phyloP scores from a whole-genome alignment of 2,329 filamentous ascomycete genomes.

The Dothiorella sarmentorum region DNA sequence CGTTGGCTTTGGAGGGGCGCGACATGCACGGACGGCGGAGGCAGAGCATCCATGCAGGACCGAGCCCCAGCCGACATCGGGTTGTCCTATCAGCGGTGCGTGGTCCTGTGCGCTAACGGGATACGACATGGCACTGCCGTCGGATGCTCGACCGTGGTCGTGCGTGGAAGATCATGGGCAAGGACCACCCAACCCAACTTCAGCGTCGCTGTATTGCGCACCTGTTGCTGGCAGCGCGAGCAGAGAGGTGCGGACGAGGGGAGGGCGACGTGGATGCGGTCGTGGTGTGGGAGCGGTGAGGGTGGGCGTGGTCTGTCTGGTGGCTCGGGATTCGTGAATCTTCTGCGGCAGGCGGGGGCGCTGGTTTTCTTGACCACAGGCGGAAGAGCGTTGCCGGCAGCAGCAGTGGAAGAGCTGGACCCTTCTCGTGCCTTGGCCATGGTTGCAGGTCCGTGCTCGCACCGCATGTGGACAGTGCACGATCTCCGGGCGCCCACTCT shows the following conservation, averaged over 20 bases:
- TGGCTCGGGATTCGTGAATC: conserved; percentile 12
- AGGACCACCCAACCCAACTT: not conserved
- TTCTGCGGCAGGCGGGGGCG: conserved; percentile 8
- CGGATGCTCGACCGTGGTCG: conserved; percentile 10
- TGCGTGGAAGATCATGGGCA: conserved; percentile 1
- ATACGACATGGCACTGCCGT: conserved; percentile 10
- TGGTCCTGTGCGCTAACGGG: conserved; percentile 7
- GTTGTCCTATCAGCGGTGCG: conserved; percentile 11
- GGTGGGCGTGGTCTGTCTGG: not conserved
- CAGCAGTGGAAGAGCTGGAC: too few relatives aligned
- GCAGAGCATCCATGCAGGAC: conserved; percentile 9
- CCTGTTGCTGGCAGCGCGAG: too few relatives aligned
- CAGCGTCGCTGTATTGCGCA: too few relatives aligned
- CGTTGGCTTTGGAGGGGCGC: conserved; percentile 3
- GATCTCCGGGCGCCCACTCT: not conserved
- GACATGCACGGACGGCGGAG: not conserved
- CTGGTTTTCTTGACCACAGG: not conserved
- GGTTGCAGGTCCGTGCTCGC: not conserved
- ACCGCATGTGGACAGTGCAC: not conserved
- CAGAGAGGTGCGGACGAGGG: not conserved
- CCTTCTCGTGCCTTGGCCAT: too few relatives aligned
- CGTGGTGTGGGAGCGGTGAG: not conserved
- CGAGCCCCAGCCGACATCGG: conserved; percentile 15
- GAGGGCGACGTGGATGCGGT: not conserved
- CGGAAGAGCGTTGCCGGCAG: not conserved